Base-by-base conservation (phyloP, 192 early-diverging fungal genomes). In the Rhizophagus clarus region DNA sequence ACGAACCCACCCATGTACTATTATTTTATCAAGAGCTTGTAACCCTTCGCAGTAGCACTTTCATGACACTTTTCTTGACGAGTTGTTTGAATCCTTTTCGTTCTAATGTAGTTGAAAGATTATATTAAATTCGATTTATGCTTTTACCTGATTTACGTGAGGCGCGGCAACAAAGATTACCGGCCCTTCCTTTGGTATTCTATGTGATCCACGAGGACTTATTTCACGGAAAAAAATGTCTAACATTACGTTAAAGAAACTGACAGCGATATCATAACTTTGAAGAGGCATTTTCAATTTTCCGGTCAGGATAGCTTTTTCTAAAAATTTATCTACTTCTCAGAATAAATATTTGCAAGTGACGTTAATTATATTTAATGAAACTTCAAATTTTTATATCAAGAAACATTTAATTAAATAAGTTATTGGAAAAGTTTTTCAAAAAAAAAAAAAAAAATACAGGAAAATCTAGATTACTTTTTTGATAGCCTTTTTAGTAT, bases 201-300 rank as follows among this genome's bases (percentile, higher is more conserved):
- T 89, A 82, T 97, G 94, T 31, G 92, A 86, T 76, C 94, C 95
- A 29, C 96, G 88, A 22, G 91, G 90, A 49, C 91, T 90, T 73
- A 99, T 93, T 85, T 99, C 98, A 32, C 97, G 86, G 81, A 98
- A 97, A 82, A 96, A 96, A 83, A 95, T 86, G 60, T 90, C 89
- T 26, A 95, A 85, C 4, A 94, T 84, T 14, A 89, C 82, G 62
- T 86, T 90, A 83, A 93, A 94, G 81, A 95, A 88, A 82, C 84
- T 87, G 7, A 88, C 82, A 42, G 90, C 86, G 68, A 92, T 63
- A 84, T 96, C 93, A 83, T 96, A 96, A 73, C 88, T 78, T 78
- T 86, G 85, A 45, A 86, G 82, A 79, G 80, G 69, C 85, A 86
- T 86, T 78, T 78, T 78, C 15, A 67, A 32, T 67, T 22, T 20